Base-by-base conservation (phyloP, 345 rosid species). In the Eucalyptus viminalis region DNA sequence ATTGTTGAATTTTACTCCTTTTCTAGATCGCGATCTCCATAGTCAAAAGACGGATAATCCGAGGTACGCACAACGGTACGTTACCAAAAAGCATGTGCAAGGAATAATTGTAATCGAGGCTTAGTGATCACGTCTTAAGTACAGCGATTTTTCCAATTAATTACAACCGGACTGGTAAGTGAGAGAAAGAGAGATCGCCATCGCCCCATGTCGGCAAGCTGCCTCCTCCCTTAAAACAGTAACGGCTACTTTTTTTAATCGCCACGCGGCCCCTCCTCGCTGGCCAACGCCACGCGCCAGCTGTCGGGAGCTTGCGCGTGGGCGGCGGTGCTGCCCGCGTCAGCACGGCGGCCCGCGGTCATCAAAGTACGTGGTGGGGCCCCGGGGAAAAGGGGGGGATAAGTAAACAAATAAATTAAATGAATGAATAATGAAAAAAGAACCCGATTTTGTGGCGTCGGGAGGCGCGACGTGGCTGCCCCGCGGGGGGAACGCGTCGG, bases 371-470 rank as follows among this genome's bases (percentile, higher is more conserved):
- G 69, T 3, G 69, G 69, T 29, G 69, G 69, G 76, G 72, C 34
- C 76, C 40, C 37, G 21, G 6, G 16, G 19, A n/a, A 65, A n/a
- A n/a, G 15, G n/a, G 10, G 2, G 0, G 4, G 21, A 14, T 29
- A 12, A 62, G 16, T 56, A 10, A 56, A 56, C 3, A 6, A 62
- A 62, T 27, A 2, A 6, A 19, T 19, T 53, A 19, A 53, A 53
- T 19, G 9, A 53, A 53, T 53, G 0, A 19, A 19, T 53, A 8
- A 53, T 8, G 25, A 6, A 72, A 72, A 76, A 37, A n/a, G 37
- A 16, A 7, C 2, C 9, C 11, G 15, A 40, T 65, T 21, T 11
- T 6, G 83, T 21, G 47, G 85, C 85, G 45, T 0, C 0, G 81
- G 81, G 45, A 21, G 27, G 27, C 24, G 45, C 45, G 47, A 76